These are phyloP conservation scores for Bocquillonia castaneifolia DNA, from an alignment of 441 rosid genomes.

Conservation along the genomic window DNA sequence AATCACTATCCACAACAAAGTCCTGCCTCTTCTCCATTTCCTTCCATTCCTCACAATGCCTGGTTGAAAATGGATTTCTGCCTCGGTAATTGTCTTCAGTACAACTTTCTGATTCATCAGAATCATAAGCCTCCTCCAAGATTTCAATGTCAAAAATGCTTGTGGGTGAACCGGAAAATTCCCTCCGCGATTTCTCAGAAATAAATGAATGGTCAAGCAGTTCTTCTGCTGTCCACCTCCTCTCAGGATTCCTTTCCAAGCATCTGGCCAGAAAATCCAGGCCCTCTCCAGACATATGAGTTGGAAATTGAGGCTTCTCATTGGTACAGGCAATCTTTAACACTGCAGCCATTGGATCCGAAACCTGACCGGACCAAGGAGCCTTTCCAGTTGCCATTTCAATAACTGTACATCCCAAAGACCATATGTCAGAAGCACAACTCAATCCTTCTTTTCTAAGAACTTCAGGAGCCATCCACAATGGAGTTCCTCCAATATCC, in stretches of 20 bases:
- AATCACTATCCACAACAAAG: not conserved
- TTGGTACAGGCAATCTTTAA: slow-evolving; percentile 31
- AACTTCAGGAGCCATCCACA: slow-evolving; percentile 45
- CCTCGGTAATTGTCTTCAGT: not conserved
- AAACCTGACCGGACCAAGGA: slow-evolving; percentile 24
- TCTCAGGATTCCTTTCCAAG: slow-evolving; percentile 27
- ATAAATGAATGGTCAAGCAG: slow-evolving; percentile 33
- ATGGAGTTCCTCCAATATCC: slow-evolving; percentile 32
- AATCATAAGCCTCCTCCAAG: slow-evolving; percentile 13
- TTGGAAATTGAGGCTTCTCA: slow-evolving; percentile 29
- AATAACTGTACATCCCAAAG: slow-evolving; percentile 33
- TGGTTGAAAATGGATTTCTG: slow-evolving; percentile 23
- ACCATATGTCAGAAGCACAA: slow-evolving; percentile 39
- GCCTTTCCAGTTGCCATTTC: slow-evolving; percentile 34
- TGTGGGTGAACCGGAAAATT: slow-evolving; percentile 21
- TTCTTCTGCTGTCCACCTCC: slow-evolving; percentile 30
- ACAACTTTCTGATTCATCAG: slow-evolving; percentile 15
- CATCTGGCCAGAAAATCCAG: slow-evolving; percentile 31
- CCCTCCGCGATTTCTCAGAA: slow-evolving; percentile 1
- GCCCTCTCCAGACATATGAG: slow-evolving; percentile 23
- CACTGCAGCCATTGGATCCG: slow-evolving; percentile 26
- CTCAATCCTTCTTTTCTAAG: slow-evolving; percentile 28
- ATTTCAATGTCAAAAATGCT: slow-evolving; percentile 25
- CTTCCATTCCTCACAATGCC: slow-evolving; percentile 4
- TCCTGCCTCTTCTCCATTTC: not conserved